Evolutionary conservation across 257 asterid genomes (phyloP).

Genomic region (Jasminum sambac): DNA sequence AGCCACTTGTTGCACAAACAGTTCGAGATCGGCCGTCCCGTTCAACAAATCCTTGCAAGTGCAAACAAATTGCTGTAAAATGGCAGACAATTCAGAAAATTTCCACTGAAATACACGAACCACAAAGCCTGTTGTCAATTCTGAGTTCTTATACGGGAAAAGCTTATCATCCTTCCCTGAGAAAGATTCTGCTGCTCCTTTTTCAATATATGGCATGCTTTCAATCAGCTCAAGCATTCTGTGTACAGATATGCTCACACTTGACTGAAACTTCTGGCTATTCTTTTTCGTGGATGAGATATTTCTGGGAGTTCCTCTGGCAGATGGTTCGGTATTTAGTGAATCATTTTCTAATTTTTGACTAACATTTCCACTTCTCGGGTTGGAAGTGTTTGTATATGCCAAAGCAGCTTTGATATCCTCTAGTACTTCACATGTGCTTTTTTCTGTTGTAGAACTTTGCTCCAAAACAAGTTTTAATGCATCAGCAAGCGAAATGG

Average conservation of each 20-base stretch:
- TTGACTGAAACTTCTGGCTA: conserved; percentile 34
- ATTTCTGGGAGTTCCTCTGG: conserved; percentile 29
- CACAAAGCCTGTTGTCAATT: conserved; percentile 44
- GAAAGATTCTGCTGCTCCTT: conserved; percentile 34
- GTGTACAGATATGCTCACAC: conserved; percentile 38
- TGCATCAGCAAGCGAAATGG: conserved; percentile 36
- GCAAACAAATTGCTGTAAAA: conserved; percentile 48
- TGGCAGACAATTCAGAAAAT: conserved; percentile 51
- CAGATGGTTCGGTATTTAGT: conserved; percentile 31
- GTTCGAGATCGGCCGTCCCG: conserved; percentile 51
- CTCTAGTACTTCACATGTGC: conserved; percentile 47
- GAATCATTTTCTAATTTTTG: conserved; percentile 24
- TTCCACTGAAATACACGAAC: conserved; percentile 78
- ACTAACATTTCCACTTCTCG: conserved; percentile 24
- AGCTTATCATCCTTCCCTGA: conserved; percentile 35
- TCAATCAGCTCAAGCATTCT: conserved; percentile 70
- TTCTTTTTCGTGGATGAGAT: conserved; percentile 28
- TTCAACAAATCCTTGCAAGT: conserved; percentile 57
- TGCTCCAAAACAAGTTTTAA: conserved; percentile 47
- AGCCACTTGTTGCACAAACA: conserved; percentile 51
- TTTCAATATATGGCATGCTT: conserved; percentile 45
- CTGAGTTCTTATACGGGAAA: conserved; percentile 34
- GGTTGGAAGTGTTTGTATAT: conserved; percentile 15
- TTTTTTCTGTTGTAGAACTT: conserved; percentile 34
- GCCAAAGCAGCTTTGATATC: conserved; percentile 47